Conservation (phyloP, 768 basidiomycete genomes). For the Bullera alba region DNA sequence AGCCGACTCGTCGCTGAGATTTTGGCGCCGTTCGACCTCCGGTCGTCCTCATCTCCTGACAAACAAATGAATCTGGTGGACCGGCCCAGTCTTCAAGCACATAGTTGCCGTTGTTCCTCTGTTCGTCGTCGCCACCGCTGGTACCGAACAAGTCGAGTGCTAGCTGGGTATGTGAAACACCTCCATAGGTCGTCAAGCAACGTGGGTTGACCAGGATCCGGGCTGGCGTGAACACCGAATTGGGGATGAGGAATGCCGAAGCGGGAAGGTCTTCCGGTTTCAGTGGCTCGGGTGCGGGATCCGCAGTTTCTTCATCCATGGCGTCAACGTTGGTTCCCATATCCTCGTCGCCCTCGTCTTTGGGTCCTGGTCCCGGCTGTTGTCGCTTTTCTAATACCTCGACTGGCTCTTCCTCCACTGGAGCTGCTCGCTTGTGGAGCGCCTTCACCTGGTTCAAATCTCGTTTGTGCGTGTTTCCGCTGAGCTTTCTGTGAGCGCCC, state of each 20-base stretch:
- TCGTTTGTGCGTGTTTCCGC: slow-evolving; percentile 24
- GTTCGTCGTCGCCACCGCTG: slow-evolving; percentile 57
- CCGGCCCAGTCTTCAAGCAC: slow-evolving; percentile 90
- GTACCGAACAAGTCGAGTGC: slow-evolving; percentile 88
- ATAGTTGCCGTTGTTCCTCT: slow-evolving; percentile 55
- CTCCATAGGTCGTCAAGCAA: slow-evolving; percentile 96
- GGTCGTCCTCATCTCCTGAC: slow-evolving; percentile 67
- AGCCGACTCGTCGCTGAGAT: slow-evolving; percentile 46
- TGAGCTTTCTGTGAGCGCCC: slow-evolving; percentile 26
- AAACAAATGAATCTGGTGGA: slow-evolving; percentile 94
- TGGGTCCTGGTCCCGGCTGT: slow-evolving; percentile 10
- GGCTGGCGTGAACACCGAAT: slow-evolving; percentile 76
- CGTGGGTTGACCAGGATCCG: slow-evolving; percentile 91
- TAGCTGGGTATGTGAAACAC: slow-evolving; percentile 89
- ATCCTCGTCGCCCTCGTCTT: slow-evolving; percentile 36
- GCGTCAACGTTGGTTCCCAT: slow-evolving; percentile 42
- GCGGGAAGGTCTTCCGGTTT: slow-evolving; percentile 40
- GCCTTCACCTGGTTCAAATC: slow-evolving; percentile 11
- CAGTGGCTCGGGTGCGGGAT: slow-evolving; percentile 41
- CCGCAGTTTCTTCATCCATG: slow-evolving; percentile 39
- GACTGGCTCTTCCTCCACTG: slow-evolving; percentile 46
- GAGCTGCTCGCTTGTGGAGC: slow-evolving; percentile 4
- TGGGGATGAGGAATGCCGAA: slow-evolving; percentile 59
- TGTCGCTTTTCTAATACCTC: slow-evolving; percentile 12
- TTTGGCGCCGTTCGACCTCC: slow-evolving; percentile 48